Conservation (phyloP, 768 basidiomycete species). For the Chlorophyllum brunneum region DNA sequence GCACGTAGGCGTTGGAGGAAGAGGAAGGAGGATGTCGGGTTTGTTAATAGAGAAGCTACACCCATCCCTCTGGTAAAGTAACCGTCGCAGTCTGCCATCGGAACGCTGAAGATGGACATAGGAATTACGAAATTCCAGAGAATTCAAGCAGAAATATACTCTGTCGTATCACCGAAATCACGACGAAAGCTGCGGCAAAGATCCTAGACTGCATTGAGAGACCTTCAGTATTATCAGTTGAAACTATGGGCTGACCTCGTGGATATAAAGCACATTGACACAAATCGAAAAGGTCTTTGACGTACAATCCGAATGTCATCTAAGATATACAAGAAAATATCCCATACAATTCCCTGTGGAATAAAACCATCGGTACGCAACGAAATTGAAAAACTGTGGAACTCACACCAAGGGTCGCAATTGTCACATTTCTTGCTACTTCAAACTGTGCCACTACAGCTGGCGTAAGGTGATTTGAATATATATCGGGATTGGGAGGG, state of each 20-base stretch:
- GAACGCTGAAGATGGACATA: not conserved
- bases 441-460: not conserved
- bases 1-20: slow-evolving; percentile 1
- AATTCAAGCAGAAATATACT: not conserved
- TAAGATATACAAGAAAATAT: not conserved
- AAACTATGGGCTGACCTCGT: not conserved
- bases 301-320: not conserved
- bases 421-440: not conserved
- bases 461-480: not conserved
- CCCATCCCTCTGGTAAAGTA: not conserved
- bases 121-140: not conserved
- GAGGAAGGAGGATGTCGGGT: not conserved
- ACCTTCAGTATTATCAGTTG: not conserved
- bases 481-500: not conserved
- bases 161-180: not conserved
- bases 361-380: not conserved
- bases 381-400: not conserved
- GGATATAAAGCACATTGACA: not conserved
- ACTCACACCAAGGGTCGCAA: not conserved
- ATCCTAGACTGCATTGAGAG: too few relatives aligned
- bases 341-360: not conserved
- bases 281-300: not conserved
- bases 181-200: not conserved
- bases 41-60: not conserved
- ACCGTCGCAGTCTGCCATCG: not conserved